Percentiles rank a stretch among this genome's conserved stretches.
These are phyloP conservation scores for Sarcodon aspratus DNA, from an alignment of 768 basidiomycete species.

Conservation along the genomic window DNA sequence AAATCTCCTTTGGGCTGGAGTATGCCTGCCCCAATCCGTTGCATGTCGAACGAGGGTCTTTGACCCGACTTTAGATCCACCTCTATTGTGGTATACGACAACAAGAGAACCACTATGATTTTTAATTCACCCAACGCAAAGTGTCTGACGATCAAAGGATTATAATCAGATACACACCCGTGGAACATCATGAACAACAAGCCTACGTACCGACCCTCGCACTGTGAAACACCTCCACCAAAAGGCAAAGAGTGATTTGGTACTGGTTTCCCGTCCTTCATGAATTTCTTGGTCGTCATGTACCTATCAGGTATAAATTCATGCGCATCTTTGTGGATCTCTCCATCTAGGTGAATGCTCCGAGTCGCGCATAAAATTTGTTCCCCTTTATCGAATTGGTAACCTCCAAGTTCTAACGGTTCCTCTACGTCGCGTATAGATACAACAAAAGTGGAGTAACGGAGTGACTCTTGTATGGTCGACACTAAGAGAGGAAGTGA, in stretches of 20 bases:
- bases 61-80: neutral
- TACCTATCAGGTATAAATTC: neutral
- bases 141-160: neutral
- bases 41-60: neutral
- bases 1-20: neutral
- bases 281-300: neutral
- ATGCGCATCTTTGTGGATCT: conserved; percentile 7
- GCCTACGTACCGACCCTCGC: conserved; percentile 2
- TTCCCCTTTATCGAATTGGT: neutral
- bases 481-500: neutral
- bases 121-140: neutral
- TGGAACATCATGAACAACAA: neutral
- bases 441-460: neutral
- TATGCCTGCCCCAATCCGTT: neutral
- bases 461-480: conserved; percentile 13
- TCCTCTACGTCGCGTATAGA: neutral
- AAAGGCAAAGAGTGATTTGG: neutral
- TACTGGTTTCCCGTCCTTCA: neutral
- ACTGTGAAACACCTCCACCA: conserved; percentile 13
- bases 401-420: neutral
- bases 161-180: conserved; percentile 13
- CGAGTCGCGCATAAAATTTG: neutral
- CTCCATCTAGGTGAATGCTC: conserved; percentile 3
- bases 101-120: neutral
- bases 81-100: neutral